Base-by-base conservation (phyloP, 2,329 filamentous ascomycete species). In the Cucurbitaria berberidis region DNA sequence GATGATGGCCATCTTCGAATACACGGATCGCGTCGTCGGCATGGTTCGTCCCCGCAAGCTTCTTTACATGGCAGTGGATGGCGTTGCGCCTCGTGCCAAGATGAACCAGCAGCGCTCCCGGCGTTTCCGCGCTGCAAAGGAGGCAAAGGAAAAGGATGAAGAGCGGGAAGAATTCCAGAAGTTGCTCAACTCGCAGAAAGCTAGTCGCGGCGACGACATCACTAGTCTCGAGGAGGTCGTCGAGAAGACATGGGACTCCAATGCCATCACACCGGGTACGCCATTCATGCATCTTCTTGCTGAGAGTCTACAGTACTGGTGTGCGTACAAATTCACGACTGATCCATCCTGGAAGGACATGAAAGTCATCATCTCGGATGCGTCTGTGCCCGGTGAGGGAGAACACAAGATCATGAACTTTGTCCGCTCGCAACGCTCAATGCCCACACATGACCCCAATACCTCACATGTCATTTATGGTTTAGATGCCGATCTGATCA, bases 331-430 rank as follows among this genome's bases (percentile, higher is more conserved):
- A 78, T 85, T 98, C 62, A 98, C 96, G 76, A 97, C 91, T 22
- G 95, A 99, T 74, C 92, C 93, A 27, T 91, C 89, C 44, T 99
- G 96, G 96, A 90, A 90, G 47, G 68, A 82, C 77, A 82, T 97
- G 74, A 99, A 99, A 82, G 85, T 99, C 74, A 96, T 99, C 76
- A 98, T 99, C 63, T 99, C 95, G 8, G 95, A 99, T 80, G 93
- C 95, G 48, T 97, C 93, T 35, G 93, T 99, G 34, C 95, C 95
- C 48, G 95, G 95, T 72, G 95, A 99, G 78, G 95, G 95, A 73
- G 95, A 99, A 79, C 95, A 99, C 77, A 99, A 99, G 77, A 98
- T 99, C 71, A 99, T 99, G 95, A 88, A 95, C 64, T 99, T 98
- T 74, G 86, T 99, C 62, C 88, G 95, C 68, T 96, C 93, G 32